These are phyloP conservation scores for Tremella mesenterica DNA, from an alignment of 768 basidiomycete genomes.

Conservation along the genomic window DNA sequence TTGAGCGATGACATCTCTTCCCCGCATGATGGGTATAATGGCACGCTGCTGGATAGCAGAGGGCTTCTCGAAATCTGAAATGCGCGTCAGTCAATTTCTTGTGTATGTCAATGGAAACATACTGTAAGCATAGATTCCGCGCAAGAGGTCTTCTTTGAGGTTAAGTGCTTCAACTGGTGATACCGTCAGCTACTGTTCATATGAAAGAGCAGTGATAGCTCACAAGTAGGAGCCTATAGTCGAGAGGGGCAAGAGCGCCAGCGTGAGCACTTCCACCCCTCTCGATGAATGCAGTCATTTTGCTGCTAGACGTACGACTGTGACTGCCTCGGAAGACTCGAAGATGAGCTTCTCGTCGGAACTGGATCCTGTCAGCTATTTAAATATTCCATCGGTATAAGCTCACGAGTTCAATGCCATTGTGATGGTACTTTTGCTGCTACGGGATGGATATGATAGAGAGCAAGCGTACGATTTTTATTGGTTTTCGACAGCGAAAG, in stretches of 20 bases:
- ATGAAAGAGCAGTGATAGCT: conserved; percentile 14
- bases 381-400: not conserved
- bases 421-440: too few relatives aligned
- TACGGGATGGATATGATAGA: too few relatives aligned
- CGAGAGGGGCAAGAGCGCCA: conserved; percentile 42
- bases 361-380: conserved; percentile 50
- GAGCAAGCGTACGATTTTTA: too few relatives aligned
- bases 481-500: too few relatives aligned
- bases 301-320: conserved; percentile 49
- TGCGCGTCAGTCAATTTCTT: not conserved
- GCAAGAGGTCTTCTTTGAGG: conserved; percentile 44
- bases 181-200: conserved; percentile 8
- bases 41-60: conserved; percentile 98
- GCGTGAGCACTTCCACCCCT: conserved; percentile 40
- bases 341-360: conserved; percentile 81
- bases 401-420: conserved; percentile 14
- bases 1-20: conserved; percentile 94
- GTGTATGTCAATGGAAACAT: conserved; percentile 1
- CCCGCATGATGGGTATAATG: conserved; percentile 77
- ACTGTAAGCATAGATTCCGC: conserved; percentile 46
- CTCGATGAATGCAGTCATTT: too few relatives aligned
- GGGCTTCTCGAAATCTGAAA: conserved; percentile 72
- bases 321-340: conserved; percentile 76
- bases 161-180: conserved; percentile 44
- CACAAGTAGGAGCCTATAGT: conserved; percentile 45